Base-by-base conservation (phyloP, 139 green algal genomes). In the Nannochloris sp. region DNA sequence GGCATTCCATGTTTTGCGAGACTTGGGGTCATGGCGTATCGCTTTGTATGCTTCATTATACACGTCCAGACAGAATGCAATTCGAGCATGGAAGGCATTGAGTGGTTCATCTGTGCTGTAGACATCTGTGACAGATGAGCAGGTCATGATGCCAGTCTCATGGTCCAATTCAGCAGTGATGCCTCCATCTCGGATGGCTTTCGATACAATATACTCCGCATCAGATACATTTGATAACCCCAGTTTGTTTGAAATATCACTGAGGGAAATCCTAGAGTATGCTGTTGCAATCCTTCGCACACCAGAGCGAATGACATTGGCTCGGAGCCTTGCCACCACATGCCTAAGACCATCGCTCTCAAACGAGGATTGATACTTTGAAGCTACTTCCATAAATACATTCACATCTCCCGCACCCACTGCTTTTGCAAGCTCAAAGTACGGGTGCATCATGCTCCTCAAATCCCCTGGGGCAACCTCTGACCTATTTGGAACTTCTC, bases 251-350 rank as follows among this genome's bases (percentile, higher is more conserved):
- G 88, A 88, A 6, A 97, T 75, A 51, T 95, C 89, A 28, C 63
- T 65, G 50, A 99, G 80, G 28, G 74, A 87, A 78, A 99, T 97
- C 66, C 89, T 81, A 6, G 80, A 91, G 82, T 99, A 99, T 30
- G 93, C 88, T 46, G 92, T 70, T 73, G 80, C 91, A 78, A 97
- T 93, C 74, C 90, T 82, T 49, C 87, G 74, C 66, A 99, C 80
- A 17, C 93, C 93, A 10, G 88, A 87, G 33, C 93, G 79, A 73
- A 99, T 93, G 28, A 99, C 93, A 78, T 96, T 97, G 78, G 93
- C 83, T 48, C 88, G 85, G 69, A 99, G 79, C 3, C 93, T 84
- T 55, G 84, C 87, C 36, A 99, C 86, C 6, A 98, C 82, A 73
- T 95, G 93, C 63, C 65, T 57, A 6, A 79, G 88, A 53, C 76